Base-by-base conservation (phyloP, 1,139 yeast genomes). In the Diutina mesorugosa region DNA sequence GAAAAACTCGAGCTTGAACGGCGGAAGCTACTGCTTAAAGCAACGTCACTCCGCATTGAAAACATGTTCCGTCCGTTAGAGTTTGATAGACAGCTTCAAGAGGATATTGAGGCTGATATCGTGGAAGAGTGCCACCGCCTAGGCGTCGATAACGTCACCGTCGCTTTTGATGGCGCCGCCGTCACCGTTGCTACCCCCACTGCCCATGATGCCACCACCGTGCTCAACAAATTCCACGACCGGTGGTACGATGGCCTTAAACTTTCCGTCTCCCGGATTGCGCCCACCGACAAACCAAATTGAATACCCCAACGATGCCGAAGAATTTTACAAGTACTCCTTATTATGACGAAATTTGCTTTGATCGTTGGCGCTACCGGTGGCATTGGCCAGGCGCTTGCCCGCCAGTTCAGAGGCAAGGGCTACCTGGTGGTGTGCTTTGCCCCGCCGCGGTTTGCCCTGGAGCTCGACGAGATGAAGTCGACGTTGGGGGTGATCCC, bases 401-500 rank as follows among this genome's bases (percentile, higher is more conserved):
- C n/a, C n/a, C 29, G 32, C 6, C 29, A 47, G 21, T 28, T 47
- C 14, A 6, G 7, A 4, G 8, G 32, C 12, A n/a, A 14, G 9
- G 30, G 21, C 1, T 47, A 47, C 21, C 50, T n/a, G 21, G 50
- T 47, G 29, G 30, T 47, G 8, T 47, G 50, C 50, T 47, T 47
- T 47, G 50, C 50, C 8, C 50, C 50, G 14, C 14, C 5, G 1
- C 7, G 4, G 16, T 47, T 21, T 26, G 50, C 21, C 7, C 16
- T 18, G 60, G 63, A 62, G 47, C 66, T 72, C 67, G 64, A 66
- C 52, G 70, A 72, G 0, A 65, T 73, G 54, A 64, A 62, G 29
- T 58, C 63, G 35, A 61, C 69, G 46, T 67, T 65, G 55, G 74
- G 74, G 0, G 66, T 72, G 12, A 63, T 67, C 16, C 65, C 73